phyloP scores from a whole-genome alignment of 176 grass and related monocot genomes.

The Aegilops tauschii region DNA sequence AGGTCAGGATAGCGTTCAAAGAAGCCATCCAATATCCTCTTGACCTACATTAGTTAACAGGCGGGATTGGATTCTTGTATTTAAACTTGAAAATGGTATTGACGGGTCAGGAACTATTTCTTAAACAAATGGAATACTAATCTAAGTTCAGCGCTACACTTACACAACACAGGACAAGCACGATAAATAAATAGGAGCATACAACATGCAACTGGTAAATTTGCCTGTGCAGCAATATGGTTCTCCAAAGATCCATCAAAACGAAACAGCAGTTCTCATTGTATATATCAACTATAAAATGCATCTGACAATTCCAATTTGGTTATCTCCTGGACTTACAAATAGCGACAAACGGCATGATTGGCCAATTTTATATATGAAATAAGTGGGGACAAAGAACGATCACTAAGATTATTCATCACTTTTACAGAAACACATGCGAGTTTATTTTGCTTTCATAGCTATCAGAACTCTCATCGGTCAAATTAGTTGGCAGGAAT shows the following conservation, averaged over 20 bases:
- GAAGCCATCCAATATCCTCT: slow-evolving; percentile 24
- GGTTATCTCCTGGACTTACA: not conserved
- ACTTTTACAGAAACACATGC: not conserved
- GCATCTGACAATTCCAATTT: not conserved
- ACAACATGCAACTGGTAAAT: not conserved
- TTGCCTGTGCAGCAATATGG: not conserved
- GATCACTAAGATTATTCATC: not conserved
- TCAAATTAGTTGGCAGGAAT: too few species aligned
- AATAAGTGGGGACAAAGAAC: not conserved
- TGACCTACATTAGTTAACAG: slow-evolving; percentile 34
- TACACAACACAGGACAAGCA: not conserved
- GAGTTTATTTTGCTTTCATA: not conserved
- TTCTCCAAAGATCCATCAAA: not conserved
- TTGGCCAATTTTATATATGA: not conserved
- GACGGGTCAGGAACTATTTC: not conserved
- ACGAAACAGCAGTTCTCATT: not conserved
- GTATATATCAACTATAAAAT: slow-evolving; percentile 6
- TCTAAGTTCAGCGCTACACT: not conserved
- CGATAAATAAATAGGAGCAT: not conserved
- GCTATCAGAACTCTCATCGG: not conserved
- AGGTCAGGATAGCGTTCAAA: slow-evolving; percentile 29
- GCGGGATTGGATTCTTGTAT: not conserved
- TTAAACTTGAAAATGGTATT: slow-evolving; percentile 1
- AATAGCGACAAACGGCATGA: not conserved
- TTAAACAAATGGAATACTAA: not conserved